A percentile compares a stretch with the other conserved stretches of the same genome.
Conservation (phyloP, 495 filamentous ascomycete genomes). For the Filosporella fistucella region DNA sequence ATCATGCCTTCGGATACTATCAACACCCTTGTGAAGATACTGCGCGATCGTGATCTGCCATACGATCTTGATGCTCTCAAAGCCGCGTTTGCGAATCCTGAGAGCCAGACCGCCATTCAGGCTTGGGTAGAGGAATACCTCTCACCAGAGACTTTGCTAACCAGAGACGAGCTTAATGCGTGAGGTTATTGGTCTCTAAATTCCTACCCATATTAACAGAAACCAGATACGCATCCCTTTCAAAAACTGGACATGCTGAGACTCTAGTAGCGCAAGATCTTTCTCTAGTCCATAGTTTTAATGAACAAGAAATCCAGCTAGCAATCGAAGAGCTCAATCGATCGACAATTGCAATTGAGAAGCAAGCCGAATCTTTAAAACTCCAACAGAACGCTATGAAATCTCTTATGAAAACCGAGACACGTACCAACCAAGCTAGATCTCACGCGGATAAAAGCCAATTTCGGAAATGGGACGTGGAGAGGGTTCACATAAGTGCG, state of each 20-base stretch:
- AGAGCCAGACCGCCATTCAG: constrained; percentile 23
- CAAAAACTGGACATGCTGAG: constrained; percentile 31
- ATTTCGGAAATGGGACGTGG: constrained; percentile 26
- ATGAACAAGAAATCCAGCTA: constrained; percentile 34
- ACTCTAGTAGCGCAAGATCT: constrained; percentile 32
- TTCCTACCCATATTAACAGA: constrained; percentile 9
- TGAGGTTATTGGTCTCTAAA: constrained; percentile 21
- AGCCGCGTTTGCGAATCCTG: constrained; percentile 19
- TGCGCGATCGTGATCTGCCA: constrained; percentile 24
- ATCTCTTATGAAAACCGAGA: constrained; percentile 28
- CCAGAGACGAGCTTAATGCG: constrained; percentile 36
- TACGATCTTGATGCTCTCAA: constrained; percentile 20
- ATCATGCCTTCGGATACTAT: constrained; percentile 21
- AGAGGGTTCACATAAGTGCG: constrained; percentile 26
- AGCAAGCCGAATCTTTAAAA: constrained; percentile 36
- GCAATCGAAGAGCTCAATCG: constrained; percentile 40
- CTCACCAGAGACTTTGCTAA: constrained; percentile 37
- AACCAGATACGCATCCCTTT: constrained; percentile 32
- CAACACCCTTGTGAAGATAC: constrained; percentile 14
- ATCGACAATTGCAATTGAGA: constrained; percentile 40
- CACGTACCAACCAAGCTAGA: constrained; percentile 25
- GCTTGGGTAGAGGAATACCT: constrained; percentile 37
- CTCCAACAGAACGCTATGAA: constrained; percentile 39
- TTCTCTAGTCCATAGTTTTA: constrained; percentile 27
- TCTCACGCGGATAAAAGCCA: constrained; percentile 26